Evolutionary conservation across 805 yeast genomes (phyloP).

Genomic region (Saitoella complicata): DNA sequence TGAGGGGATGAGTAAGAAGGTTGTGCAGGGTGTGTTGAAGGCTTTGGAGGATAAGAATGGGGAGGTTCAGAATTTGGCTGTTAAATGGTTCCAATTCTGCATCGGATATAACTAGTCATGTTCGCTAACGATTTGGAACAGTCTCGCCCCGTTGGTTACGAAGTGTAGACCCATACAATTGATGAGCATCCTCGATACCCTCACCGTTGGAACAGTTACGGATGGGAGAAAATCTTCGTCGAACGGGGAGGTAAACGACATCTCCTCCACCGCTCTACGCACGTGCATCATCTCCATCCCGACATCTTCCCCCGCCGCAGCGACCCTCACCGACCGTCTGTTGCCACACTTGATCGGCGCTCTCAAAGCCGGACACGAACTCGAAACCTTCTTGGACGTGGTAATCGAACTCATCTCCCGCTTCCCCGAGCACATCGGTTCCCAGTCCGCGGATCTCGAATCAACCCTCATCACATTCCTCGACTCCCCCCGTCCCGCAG

Average conservation of each 20-base stretch:
- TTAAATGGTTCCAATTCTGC: conserved; percentile 35
- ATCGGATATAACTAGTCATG: not conserved
- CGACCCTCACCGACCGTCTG: conserved; percentile 14
- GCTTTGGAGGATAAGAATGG: conserved; percentile 44
- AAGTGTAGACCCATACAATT: conserved; percentile 14
- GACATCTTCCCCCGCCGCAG: conserved; percentile 14
- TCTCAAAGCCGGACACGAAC: conserved; percentile 27
- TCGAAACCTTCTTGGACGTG: conserved; percentile 32
- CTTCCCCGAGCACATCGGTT: conserved; percentile 22
- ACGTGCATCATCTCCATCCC: conserved; percentile 12
- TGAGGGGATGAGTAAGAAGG: conserved; percentile 8
- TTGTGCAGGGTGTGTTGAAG: conserved; percentile 23
- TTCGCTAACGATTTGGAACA: not conserved
- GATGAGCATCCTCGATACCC: conserved; percentile 17
- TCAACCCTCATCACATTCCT: conserved; percentile 23
- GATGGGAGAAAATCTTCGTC: conserved; percentile 27
- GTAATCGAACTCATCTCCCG: conserved; percentile 38
- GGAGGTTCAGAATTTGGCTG: conserved; percentile 62
- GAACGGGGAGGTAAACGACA: conserved; percentile 5
- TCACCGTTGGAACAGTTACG: conserved; percentile 17
- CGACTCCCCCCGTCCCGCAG: conserved; percentile 28
- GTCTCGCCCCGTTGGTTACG: conserved; percentile 13
- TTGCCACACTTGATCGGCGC: conserved; percentile 14
- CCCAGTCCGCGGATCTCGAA: conserved; percentile 10
- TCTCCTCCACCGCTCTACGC: conserved; percentile 20